These are phyloP conservation scores for Aegilops sharonensis DNA, from an alignment of 176 grass and related monocot genomes.

Conservation along the genomic window DNA sequence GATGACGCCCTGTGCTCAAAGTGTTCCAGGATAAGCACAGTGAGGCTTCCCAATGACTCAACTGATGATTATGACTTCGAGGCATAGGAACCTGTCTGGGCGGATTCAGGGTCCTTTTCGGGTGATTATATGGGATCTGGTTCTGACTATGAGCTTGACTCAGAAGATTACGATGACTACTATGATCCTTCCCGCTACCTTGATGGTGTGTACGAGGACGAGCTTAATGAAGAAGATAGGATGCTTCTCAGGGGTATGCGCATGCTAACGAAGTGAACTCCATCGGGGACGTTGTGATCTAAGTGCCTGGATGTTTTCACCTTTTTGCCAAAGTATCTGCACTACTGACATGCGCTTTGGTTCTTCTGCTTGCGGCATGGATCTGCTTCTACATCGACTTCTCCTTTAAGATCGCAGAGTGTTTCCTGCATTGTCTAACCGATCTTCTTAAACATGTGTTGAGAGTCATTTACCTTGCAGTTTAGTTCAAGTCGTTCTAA, in stretches of 20 bases:
- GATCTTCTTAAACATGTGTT: background rate
- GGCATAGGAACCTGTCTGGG: background rate
- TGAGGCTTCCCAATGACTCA: background rate
- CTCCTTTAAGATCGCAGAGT: background rate
- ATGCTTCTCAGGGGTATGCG: constrained; percentile 8
- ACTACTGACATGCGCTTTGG: background rate
- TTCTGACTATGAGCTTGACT: background rate
- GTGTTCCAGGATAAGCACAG: no score
- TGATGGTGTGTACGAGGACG: background rate
- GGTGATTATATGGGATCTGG: background rate
- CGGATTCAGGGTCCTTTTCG: background rate
- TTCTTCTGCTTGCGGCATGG: background rate
- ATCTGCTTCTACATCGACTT: background rate
- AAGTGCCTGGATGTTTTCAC: background rate
- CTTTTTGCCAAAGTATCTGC: background rate
- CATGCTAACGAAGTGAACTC: background rate
- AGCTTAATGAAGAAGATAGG: background rate
- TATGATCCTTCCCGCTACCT: constrained; percentile 1
- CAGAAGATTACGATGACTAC: background rate
- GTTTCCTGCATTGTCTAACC: background rate
- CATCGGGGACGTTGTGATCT: background rate
- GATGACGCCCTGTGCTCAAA: no score
- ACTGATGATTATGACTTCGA: background rate
- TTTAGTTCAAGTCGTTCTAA: background rate
- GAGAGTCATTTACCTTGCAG: background rate